Conservation (phyloP, 495 filamentous ascomycete genomes). For the Aspergillus cavernicola region DNA sequence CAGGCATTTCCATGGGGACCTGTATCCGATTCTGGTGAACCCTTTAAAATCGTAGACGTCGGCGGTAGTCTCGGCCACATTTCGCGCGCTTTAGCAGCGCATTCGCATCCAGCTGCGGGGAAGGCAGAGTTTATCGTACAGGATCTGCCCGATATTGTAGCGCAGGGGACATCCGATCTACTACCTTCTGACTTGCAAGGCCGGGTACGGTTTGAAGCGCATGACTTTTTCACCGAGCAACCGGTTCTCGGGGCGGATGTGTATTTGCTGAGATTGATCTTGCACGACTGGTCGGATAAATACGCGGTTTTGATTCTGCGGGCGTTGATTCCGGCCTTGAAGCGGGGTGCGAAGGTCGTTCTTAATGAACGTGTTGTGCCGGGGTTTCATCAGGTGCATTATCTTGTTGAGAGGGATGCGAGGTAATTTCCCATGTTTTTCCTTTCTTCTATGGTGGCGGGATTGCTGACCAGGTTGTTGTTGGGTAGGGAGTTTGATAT, state of each 20-base stretch:
- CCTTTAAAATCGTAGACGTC: not conserved
- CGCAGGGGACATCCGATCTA: not conserved
- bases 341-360: not conserved
- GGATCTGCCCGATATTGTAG: not conserved
- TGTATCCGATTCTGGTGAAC: not conserved
- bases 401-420: not conserved
- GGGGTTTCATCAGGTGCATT: not conserved
- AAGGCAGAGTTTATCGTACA: not conserved
- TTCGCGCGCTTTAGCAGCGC: not conserved
- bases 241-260: not conserved
- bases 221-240: not conserved
- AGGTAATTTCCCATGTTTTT: not conserved
- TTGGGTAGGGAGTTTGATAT: not conserved
- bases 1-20: not conserved
- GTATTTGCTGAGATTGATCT: not conserved
- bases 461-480: not conserved
- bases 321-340: not conserved
- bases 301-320: not conserved
- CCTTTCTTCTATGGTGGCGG: not conserved
- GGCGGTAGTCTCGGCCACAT: not conserved
- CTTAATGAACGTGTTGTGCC: not conserved
- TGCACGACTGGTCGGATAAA: not conserved
- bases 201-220: not conserved
- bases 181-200: not conserved
- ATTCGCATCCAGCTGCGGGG: too few species aligned